phyloP scores from a whole-genome alignment of 2,329 filamentous ascomycete species.

The Aureobasidium sp. region DNA sequence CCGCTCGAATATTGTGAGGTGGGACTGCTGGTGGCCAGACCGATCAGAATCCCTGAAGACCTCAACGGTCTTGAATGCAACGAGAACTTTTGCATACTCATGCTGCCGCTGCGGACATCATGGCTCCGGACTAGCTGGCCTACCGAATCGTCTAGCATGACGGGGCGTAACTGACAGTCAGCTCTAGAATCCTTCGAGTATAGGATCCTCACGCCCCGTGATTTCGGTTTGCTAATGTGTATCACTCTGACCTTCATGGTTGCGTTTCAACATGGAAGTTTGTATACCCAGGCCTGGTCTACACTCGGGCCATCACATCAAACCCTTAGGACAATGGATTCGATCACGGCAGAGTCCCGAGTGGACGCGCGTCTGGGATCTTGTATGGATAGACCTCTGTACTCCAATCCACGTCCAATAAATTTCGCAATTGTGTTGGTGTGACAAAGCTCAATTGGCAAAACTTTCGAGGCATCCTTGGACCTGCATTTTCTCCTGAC shows the following conservation, averaged over 20 bases:
- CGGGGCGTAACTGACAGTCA: background rate
- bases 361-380: background rate
- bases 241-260: background rate
- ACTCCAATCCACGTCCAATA: background rate
- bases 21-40: background rate
- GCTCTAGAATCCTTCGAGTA: constrained; percentile 6
- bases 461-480: background rate
- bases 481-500: constrained; percentile 4
- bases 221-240: constrained; percentile 3
- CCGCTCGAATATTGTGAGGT: background rate
- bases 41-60: background rate
- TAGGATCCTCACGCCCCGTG: background rate
- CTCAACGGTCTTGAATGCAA: background rate
- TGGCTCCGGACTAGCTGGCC: background rate
- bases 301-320: background rate
- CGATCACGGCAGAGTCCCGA: background rate
- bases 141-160: background rate
- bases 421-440: background rate
- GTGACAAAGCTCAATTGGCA: background rate
- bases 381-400: background rate
- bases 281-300: background rate
- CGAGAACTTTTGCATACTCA: background rate
- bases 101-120: constrained; percentile 6
- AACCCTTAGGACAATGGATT: background rate
- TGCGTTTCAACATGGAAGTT: background rate